Evolutionary conservation across 441 rosid species (phyloP), one percentile per base, ranked within the genome.

Genomic region (Gossypium gossypioides): DNA sequence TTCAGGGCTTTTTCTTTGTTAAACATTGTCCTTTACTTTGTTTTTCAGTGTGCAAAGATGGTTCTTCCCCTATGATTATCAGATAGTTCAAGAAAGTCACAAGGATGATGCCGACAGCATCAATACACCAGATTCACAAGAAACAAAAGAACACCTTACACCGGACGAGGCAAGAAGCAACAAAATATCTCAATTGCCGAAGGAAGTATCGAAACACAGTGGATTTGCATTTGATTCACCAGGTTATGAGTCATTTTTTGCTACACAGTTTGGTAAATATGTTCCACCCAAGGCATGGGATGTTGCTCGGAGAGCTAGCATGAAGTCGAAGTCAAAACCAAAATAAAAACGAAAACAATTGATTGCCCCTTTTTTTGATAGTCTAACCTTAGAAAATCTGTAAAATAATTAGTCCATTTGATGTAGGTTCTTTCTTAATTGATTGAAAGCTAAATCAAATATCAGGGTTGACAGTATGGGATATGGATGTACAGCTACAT

Each of bases 211-310:
- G 9, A 92, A 75, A 78, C 96, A 96, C 81, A 93, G 93, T 4
- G 99, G 99, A 2, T 96, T 93, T 66, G 98, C 99, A 5, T 96
- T 96, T 2, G 98, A 93, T 75, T 96, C 99, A 1, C 99, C 98
- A 0, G 98, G 96, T 12, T 96, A 89, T 0, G 99, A 96, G 79
- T 96, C 97, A 46, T 96, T 96, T 84, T 96, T 96, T 10, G 98
- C 99, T 5, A 77, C 97, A 19, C 94, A 96, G 80, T 76, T 86
- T 12, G 97, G 99, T 62, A 68, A 88, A 5, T 79, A 82, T 75
- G 97, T 90, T n/a, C 98, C 98, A 0, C 97, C 93, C 19, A 96
- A 89, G 86, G 91, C 98, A 18, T 96, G 97, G 99, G 99, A 96
- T 85, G 98, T 96, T 67, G 96, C 94, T 19, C 80, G 93, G 77